Evolutionary conservation across 2,329 filamentous ascomycete species (phyloP).

Genomic region (Teratosphaeria epicoccoides): DNA sequence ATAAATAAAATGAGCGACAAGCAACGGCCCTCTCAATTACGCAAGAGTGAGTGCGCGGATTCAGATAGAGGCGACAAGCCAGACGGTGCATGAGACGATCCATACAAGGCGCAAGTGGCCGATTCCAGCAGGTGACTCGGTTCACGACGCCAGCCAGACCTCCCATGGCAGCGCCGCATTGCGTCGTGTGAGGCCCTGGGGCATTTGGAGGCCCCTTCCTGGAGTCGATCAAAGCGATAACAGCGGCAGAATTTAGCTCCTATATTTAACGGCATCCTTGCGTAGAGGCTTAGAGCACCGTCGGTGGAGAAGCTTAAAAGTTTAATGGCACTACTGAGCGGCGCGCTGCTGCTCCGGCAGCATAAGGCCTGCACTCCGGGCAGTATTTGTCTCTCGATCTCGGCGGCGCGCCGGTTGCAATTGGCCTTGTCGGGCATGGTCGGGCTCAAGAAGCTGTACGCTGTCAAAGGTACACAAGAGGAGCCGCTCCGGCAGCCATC

Average conservation of each 20-base stretch:
- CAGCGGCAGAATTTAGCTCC: constrained; percentile 11
- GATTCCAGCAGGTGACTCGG: constrained; percentile 18
- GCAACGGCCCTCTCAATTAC: constrained; percentile 9
- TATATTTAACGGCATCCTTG: constrained; percentile 15
- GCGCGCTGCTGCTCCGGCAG: background rate
- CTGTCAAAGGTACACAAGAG: constrained; percentile 9
- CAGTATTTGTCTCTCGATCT: background rate
- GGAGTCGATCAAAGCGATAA: constrained; percentile 12
- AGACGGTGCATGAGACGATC: constrained; percentile 7
- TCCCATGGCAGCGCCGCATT: constrained; percentile 24
- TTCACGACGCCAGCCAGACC: constrained; percentile 20
- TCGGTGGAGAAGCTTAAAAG: constrained; percentile 12
- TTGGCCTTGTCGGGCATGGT: constrained; percentile 1
- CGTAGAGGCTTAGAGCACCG: constrained; percentile 4
- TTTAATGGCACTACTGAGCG: constrained; percentile 9
- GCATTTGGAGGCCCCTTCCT: constrained; percentile 7
- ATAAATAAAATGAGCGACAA: constrained; percentile 11
- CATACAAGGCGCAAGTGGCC: constrained; percentile 11
- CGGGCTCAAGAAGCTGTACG: background rate
- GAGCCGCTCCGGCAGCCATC: constrained; percentile 12
- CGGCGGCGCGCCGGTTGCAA: background rate
- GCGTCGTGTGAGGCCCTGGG: constrained; percentile 21
- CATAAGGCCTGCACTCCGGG: background rate
- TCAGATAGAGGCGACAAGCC: constrained; percentile 8
- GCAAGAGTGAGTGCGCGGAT: constrained; percentile 5